Conservation (phyloP, 2,329 filamentous ascomycete genomes). For the Bipolaris gigantea region DNA sequence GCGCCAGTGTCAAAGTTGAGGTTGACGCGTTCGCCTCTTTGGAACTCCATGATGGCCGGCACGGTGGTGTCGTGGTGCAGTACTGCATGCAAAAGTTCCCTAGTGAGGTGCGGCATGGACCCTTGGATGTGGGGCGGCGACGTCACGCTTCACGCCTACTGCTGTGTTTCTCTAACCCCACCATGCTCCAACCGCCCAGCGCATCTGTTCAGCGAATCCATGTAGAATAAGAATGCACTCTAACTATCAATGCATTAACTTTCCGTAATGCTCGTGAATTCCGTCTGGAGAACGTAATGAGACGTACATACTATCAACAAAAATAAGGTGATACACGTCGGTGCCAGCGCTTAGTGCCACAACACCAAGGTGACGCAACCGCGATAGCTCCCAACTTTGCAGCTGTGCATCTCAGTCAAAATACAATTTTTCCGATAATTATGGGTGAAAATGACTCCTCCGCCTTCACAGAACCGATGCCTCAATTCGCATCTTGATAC, state of each 20-base stretch:
- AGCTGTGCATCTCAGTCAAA: background rate
- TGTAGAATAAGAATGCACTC: too few relatives aligned
- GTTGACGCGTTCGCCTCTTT: slow-evolving; percentile 63
- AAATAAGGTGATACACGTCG: background rate
- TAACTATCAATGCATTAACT: too few relatives aligned
- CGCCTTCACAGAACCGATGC: background rate
- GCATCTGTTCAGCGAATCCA: too few relatives aligned
- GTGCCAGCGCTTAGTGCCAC: background rate
- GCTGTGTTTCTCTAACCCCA: background rate
- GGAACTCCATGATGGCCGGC: slow-evolving; percentile 46
- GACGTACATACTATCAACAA: background rate
- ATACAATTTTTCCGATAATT: background rate
- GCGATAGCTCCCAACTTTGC: background rate
- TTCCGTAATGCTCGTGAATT: too few relatives aligned
- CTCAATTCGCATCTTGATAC: background rate
- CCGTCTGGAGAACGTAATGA: too few relatives aligned
- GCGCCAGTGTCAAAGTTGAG: slow-evolving; percentile 61
- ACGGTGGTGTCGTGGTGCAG: slow-evolving; percentile 5
- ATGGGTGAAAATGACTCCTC: background rate
- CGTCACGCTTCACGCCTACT: background rate
- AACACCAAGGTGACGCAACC: background rate
- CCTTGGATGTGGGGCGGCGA: slow-evolving; percentile 7
- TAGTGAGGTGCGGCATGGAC: slow-evolving; percentile 5
- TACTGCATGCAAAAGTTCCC: background rate
- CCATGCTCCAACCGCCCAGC: background rate